Conservation (phyloP, 2,329 filamentous ascomycete genomes). For the Xylaria sp. region DNA sequence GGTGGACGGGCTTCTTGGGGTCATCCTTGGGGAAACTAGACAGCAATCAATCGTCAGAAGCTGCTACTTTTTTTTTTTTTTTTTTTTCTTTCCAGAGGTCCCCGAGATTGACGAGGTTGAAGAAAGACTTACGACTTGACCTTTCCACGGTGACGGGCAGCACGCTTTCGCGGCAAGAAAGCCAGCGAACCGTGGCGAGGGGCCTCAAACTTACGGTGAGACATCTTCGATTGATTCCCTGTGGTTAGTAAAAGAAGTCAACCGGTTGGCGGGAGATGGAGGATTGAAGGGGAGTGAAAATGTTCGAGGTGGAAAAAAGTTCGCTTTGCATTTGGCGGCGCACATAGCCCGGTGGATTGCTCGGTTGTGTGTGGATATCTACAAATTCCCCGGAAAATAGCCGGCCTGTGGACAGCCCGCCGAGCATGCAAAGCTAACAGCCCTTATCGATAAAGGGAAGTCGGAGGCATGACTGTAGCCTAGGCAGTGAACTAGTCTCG, state of each 20-base stretch:
- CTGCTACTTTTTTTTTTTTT: constrained; percentile 22
- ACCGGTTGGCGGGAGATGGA: constrained; percentile 40
- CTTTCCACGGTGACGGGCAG: constrained; percentile 92
- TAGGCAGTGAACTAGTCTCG: too few relatives aligned
- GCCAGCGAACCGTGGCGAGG: constrained; percentile 94
- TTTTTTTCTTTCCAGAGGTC: too few relatives aligned
- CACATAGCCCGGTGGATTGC: constrained; percentile 6
- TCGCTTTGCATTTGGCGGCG: constrained; percentile 32
- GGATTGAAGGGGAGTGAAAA: constrained; percentile 34
- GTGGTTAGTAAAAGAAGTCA: constrained; percentile 43
- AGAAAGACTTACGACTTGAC: constrained; percentile 87
- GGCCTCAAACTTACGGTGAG: constrained; percentile 73
- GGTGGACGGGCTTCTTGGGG: constrained; percentile 98
- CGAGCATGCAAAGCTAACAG: constrained; percentile 9
- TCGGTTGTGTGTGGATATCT: constrained; percentile 33
- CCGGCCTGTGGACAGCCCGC: constrained; percentile 28
- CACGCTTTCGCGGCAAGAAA: constrained; percentile 88
- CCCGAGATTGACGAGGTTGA: constrained; percentile 31
- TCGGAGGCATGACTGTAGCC: too few relatives aligned
- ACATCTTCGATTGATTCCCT: constrained; percentile 47
- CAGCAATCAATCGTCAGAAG: constrained; percentile 30
- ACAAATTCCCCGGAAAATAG: constrained; percentile 37
- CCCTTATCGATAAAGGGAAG: constrained; percentile 38
- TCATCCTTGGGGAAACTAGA: constrained; percentile 99
- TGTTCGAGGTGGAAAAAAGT: constrained; percentile 32